Evolutionary conservation across 768 basidiomycete species (phyloP).

Genomic region (Leucosporidium scottii): DNA sequence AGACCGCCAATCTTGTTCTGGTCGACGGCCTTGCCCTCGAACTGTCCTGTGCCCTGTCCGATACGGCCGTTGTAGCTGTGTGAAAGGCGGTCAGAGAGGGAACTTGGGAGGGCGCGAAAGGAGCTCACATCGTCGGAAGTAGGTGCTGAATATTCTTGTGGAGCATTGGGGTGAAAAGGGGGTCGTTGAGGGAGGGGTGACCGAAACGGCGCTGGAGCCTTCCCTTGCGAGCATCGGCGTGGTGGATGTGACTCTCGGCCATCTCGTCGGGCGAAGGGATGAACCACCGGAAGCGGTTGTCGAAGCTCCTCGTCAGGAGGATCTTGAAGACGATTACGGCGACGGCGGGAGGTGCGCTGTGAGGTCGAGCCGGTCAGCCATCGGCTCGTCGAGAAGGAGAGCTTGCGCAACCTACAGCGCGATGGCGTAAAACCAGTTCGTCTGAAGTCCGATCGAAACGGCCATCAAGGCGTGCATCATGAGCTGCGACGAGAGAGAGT

Average conservation of each 20-base stretch:
- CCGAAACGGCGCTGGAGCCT: conserved; percentile 86
- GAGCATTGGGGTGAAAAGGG: conserved; percentile 40
- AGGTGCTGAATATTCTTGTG: conserved; percentile 44
- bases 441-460: conserved; percentile 13
- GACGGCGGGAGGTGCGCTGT: conserved; percentile 80
- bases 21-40: conserved; percentile 27
- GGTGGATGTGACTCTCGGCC: conserved; percentile 68
- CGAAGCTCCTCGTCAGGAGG: conserved; percentile 63
- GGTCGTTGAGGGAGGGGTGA: conserved; percentile 74
- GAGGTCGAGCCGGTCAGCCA: background rate
- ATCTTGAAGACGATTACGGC: conserved; percentile 75
- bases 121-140: conserved; percentile 32
- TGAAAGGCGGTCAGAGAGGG: background rate
- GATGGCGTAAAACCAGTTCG: conserved; percentile 30
- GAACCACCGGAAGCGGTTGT: conserved; percentile 45
- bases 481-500: background rate
- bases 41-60: conserved; percentile 15
- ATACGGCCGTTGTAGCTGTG: conserved; percentile 31
- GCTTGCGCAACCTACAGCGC: conserved; percentile 11
- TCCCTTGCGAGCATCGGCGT: conserved; percentile 62
- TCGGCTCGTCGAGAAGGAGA: background rate
- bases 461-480: conserved; percentile 29
- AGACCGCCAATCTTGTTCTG: conserved; percentile 23
- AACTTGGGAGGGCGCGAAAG: background rate
- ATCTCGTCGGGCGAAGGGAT: conserved; percentile 75